Conservation (phyloP, 2,329 filamentous ascomycete species). For the Rhynchosporium agropyri region DNA sequence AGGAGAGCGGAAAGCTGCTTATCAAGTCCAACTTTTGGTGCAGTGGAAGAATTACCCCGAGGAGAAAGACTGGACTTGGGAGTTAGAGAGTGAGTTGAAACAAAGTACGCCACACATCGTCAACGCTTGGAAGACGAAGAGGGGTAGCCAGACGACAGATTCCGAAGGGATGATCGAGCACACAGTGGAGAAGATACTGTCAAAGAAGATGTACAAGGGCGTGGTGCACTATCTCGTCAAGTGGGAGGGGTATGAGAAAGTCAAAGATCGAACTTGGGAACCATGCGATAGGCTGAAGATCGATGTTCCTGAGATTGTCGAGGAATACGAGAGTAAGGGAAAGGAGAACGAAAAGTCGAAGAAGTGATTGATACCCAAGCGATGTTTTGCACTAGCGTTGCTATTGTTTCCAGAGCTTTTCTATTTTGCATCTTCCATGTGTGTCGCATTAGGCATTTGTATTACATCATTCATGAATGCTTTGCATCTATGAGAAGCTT, state of each 20-base stretch:
- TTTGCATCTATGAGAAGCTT: neutral
- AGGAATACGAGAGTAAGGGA: constrained; percentile 10
- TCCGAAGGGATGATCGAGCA: constrained; percentile 14
- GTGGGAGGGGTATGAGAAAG: constrained; percentile 29
- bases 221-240: constrained; percentile 28
- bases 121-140: constrained; percentile 20
- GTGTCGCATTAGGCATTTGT: neutral
- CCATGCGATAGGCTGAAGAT: constrained; percentile 24
- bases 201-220: constrained; percentile 23
- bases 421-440: neutral
- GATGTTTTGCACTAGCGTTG: neutral
- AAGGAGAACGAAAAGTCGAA: constrained; percentile 9
- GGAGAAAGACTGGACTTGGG: constrained; percentile 32
- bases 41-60: constrained; percentile 31
- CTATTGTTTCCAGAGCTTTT: neutral
- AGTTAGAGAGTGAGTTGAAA: constrained; percentile 19
- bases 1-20: constrained; percentile 20
- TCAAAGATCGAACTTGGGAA: constrained; percentile 34
- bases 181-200: constrained; percentile 28
- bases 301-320: constrained; percentile 17
- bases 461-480: neutral
- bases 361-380: constrained; percentile 13
- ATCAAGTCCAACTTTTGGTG: constrained; percentile 26
- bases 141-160: neutral
- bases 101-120: constrained; percentile 26